Percentiles rank a stretch among this genome's conserved stretches.
These are phyloP conservation scores for Boletellus sp. DNA, from an alignment of 768 basidiomycete genomes.

Conservation along the genomic window DNA sequence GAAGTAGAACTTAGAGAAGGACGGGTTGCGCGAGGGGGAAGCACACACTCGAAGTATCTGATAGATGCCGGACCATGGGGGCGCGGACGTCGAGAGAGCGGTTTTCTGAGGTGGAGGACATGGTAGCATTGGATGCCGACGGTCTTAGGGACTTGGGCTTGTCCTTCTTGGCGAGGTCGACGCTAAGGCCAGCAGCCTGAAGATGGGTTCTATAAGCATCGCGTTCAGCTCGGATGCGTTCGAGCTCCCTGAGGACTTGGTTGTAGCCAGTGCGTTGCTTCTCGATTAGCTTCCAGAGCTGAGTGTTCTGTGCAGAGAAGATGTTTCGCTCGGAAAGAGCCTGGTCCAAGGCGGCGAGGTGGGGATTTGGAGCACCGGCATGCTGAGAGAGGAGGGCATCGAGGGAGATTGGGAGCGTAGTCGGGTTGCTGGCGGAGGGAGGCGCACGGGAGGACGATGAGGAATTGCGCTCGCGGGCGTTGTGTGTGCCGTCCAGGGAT, in stretches of 20 bases:
- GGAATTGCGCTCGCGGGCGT: slow-evolving; percentile 21
- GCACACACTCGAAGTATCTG: slow-evolving; percentile 35
- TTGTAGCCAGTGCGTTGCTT: slow-evolving; percentile 83
- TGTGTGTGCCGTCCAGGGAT: slow-evolving; percentile 8
- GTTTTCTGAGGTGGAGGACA: slow-evolving; percentile 16
- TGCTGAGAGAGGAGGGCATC: slow-evolving; percentile 56
- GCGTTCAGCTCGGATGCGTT: slow-evolving; percentile 77
- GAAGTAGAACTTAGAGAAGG: neutral
- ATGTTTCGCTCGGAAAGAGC: slow-evolving; percentile 77
- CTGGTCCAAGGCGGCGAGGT: slow-evolving; percentile 62
- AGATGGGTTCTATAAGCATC: slow-evolving; percentile 51
- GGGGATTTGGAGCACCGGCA: slow-evolving; percentile 50
- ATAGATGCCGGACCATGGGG: slow-evolving; percentile 22
- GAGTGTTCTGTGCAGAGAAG: slow-evolving; percentile 78
- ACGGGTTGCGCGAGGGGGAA: neutral
- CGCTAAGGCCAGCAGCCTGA: slow-evolving; percentile 28
- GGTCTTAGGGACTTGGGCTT: slow-evolving; percentile 17
- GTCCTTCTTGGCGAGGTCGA: slow-evolving; percentile 39
- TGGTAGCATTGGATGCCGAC: slow-evolving; percentile 23
- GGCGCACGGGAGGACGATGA: slow-evolving; percentile 17
- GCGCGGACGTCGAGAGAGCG: slow-evolving; percentile 25
- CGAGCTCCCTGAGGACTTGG: slow-evolving; percentile 78
- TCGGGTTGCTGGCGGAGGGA: slow-evolving; percentile 27
- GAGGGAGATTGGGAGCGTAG: slow-evolving; percentile 40
- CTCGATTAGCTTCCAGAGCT: slow-evolving; percentile 94